Evolutionary conservation across 2,329 filamentous ascomycete genomes (phyloP).

Genomic region (Botrytis galanthina): DNA sequence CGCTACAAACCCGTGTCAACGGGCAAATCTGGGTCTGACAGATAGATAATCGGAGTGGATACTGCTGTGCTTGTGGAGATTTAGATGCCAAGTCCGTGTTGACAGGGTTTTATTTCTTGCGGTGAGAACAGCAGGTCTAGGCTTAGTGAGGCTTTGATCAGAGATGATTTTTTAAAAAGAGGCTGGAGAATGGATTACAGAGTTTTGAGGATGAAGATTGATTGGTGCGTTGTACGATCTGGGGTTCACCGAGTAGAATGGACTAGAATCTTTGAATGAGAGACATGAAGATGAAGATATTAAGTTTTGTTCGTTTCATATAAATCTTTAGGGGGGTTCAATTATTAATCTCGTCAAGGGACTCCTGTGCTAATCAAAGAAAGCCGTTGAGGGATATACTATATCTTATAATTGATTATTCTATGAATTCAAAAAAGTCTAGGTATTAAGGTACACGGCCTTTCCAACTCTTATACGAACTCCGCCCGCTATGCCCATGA

Average conservation of each 20-base stretch:
- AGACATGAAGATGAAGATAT: neutral
- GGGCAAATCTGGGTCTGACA: neutral
- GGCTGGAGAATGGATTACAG: slow-evolving; percentile 14
- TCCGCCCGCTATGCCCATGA: slow-evolving; percentile 36
- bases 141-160: slow-evolving; percentile 3
- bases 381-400: neutral
- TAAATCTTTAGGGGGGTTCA: neutral
- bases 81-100: neutral
- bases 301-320: neutral
- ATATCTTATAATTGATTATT: slow-evolving; percentile 10
- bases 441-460: slow-evolving; percentile 9
- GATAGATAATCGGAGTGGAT: slow-evolving; percentile 10
- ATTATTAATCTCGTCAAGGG: neutral
- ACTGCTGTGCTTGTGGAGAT: neutral
- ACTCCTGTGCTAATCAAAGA: neutral
- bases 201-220: neutral
- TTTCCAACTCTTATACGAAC: slow-evolving; percentile 26
- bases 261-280: neutral
- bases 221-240: slow-evolving; percentile 14
- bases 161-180: slow-evolving; percentile 4
- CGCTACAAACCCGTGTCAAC: slow-evolving; percentile 6
- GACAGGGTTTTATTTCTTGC: slow-evolving; percentile 11
- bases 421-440: slow-evolving; percentile 20
- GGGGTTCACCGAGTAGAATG: slow-evolving; percentile 18
- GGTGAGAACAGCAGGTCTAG: slow-evolving; percentile 19